Evolutionary conservation across 164 flowering plant species (phyloP).

Genomic region (Piper betle): DNA sequence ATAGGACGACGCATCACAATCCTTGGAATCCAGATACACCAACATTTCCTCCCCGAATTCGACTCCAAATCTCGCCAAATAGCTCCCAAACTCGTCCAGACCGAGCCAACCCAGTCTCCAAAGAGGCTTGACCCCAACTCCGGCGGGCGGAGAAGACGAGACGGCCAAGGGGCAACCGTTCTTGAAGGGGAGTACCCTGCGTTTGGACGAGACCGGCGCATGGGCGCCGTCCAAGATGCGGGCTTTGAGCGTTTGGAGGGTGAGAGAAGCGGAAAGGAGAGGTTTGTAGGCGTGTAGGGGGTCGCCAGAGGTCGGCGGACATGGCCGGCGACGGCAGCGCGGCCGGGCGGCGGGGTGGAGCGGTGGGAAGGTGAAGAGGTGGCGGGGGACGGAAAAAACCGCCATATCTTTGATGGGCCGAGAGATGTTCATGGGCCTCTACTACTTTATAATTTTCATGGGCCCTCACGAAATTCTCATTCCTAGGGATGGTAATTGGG

Average conservation of each 20-base stretch:
- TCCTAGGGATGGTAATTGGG: too few species aligned
- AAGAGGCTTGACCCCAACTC: conserved; percentile 14
- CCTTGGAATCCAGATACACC: conserved; percentile 54
- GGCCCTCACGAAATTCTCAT: too few species aligned
- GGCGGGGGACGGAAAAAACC: too few species aligned
- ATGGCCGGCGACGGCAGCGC: too few species aligned
- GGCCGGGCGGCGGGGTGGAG: too few species aligned
- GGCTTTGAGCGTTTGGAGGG: conserved; percentile 43
- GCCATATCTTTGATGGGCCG: too few species aligned
- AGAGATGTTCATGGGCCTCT: too few species aligned
- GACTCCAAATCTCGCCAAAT: conserved; percentile 28
- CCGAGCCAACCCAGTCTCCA: conserved; percentile 87
- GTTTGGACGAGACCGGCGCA: conserved; percentile 10
- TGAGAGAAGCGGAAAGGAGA: conserved; percentile 37
- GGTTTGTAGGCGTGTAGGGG: conserved; percentile 46
- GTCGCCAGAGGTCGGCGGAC: conserved; percentile 52
- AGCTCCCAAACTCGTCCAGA: conserved; percentile 34
- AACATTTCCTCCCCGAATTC: conserved; percentile 34
- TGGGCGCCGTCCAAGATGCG: conserved; percentile 19
- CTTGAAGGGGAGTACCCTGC: conserved; percentile 38
- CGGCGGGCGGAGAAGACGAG: conserved; percentile 10
- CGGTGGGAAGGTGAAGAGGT: not conserved
- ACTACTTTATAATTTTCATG: too few species aligned
- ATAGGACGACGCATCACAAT: conserved; percentile 34
- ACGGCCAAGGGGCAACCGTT: conserved; percentile 64